Evolutionary conservation across 352 stramenopile genomes (phyloP).

Genomic region (Aphanomyces cochlioides): DNA sequence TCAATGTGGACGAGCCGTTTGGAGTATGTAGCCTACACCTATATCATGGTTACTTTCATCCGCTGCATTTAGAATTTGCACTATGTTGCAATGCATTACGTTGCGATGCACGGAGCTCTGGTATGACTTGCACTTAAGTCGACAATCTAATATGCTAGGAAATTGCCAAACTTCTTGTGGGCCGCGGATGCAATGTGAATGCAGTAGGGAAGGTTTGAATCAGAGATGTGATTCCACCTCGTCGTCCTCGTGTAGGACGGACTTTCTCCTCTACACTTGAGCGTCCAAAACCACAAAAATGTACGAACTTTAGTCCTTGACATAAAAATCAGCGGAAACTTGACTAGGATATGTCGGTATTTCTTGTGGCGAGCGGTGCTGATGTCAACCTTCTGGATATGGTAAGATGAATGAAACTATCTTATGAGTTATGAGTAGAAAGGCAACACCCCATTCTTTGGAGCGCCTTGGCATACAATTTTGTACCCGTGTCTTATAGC

Average conservation of each 20-base stretch:
- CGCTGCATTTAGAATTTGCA: constrained; percentile 19
- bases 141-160: constrained; percentile 11
- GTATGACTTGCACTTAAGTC: not conserved
- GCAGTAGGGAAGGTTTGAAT: constrained; percentile 11
- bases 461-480: constrained; percentile 22
- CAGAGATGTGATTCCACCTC: too few relatives aligned
- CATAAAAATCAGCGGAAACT: not conserved
- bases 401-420: constrained; percentile 2
- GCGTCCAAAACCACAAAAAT: constrained; percentile 6
- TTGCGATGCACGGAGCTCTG: constrained; percentile 21
- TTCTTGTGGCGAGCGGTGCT: constrained; percentile 5
- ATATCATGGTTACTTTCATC: not conserved
- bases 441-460: constrained; percentile 14
- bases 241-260: not conserved
- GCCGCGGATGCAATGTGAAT: constrained; percentile 3
- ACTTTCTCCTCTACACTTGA: constrained; percentile 6
- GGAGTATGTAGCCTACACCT: not conserved
- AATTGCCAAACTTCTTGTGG: constrained; percentile 8
- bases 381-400: not conserved
- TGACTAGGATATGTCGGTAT: constrained; percentile 8
- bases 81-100: constrained; percentile 15
- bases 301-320: not conserved
- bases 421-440: constrained; percentile 5
- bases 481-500: constrained; percentile 22
- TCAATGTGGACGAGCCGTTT: constrained; percentile 11